A percentile compares a stretch with the other conserved stretches of the same genome.
phyloP scores from a whole-genome alignment of 148 eudicot species.

The Cornus controversa region DNA sequence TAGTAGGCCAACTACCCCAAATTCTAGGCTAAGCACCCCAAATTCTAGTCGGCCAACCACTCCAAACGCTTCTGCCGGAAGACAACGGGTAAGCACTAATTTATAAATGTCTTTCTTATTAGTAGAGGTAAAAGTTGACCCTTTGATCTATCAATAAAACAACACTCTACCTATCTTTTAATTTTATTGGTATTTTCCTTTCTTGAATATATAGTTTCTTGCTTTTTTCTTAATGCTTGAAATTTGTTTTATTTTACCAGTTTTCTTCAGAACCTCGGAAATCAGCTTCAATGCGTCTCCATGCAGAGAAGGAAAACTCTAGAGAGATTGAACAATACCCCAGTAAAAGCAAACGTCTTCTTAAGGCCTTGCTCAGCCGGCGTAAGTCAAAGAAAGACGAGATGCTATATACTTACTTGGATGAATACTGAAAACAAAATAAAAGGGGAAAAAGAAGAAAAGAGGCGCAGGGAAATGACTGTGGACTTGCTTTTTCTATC shows the following conservation, averaged over 20 bases:
- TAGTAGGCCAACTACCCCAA: constrained; percentile 49
- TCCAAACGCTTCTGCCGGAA: constrained; percentile 51
- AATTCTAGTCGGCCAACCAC: constrained; percentile 43
- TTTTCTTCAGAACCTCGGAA: constrained; percentile 47
- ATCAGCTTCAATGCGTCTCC: constrained; percentile 78
- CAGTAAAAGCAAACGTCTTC: constrained; percentile 85
- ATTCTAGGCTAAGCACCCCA: constrained; percentile 29
- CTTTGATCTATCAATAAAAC: neutral
- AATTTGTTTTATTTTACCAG: constrained; percentile 31
- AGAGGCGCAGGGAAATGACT: neutral
- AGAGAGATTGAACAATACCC: constrained; percentile 63
- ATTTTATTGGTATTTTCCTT: too few relatives aligned
- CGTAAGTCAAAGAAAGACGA: constrained; percentile 90
- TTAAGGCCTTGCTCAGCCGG: constrained; percentile 81
- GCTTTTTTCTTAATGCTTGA: neutral
- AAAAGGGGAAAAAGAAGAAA: neutral
- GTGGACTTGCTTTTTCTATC: neutral
- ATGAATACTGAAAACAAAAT: constrained; percentile 61
- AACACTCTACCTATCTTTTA: neutral
- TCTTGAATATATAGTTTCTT: neutral
- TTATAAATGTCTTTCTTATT: neutral
- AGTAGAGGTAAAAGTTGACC: neutral
- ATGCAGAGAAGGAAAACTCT: constrained; percentile 42
- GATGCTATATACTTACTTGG: constrained; percentile 63
- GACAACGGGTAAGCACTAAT: constrained; percentile 48